Evolutionary conservation across 176 grass and related monocot species (phyloP), one percentile per base, ranked within the genome.

Genomic region (Aegilops tauschii): DNA sequence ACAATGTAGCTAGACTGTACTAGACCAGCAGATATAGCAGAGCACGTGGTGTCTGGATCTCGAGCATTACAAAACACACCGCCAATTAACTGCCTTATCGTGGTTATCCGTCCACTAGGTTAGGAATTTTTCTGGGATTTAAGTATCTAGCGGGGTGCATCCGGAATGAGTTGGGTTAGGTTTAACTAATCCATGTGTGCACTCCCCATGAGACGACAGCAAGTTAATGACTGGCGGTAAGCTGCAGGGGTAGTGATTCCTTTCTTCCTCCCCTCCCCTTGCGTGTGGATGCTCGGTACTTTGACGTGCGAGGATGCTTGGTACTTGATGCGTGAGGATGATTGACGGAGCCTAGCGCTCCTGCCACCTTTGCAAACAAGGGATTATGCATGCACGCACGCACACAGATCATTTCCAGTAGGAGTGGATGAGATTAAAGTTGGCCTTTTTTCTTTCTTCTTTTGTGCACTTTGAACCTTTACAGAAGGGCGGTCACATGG

Each of bases 31-130:
- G 7, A 56, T 56, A 39, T 62, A 62, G 85, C 81, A 6, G 27
- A 69, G 61, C 81, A 84, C 61, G 85, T 84, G 85, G 1, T 62
- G 61, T 69, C 76, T 61, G 85, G 76, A 87, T 87, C 85, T 87
- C 21, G 54, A 8, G 21, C 58, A 37, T 27, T 50, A 82, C 65
- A 21, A 8, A 52, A 36, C 27, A 8, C 54, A 58, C 54, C 0
- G 54, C 54, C 54, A 58, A 58, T 21, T 52, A 76, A 20, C 58
- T 17, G 78, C 10, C 37, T 40, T 65, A 49, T 58, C 68, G 4
- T 50, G 42, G 28, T 81, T 76, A 81, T 85, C 75, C 75, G 75
- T 84, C 76, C 76, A 69, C 23, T 65, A 45, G 45, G 13, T 21
- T 58, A 21, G n/a, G 45, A 39, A 28, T 58, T 78, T 0, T 13